These are phyloP conservation scores for Sporothrix pallida DNA, from an alignment of 2,329 filamentous ascomycete genomes.

Conservation along the genomic window DNA sequence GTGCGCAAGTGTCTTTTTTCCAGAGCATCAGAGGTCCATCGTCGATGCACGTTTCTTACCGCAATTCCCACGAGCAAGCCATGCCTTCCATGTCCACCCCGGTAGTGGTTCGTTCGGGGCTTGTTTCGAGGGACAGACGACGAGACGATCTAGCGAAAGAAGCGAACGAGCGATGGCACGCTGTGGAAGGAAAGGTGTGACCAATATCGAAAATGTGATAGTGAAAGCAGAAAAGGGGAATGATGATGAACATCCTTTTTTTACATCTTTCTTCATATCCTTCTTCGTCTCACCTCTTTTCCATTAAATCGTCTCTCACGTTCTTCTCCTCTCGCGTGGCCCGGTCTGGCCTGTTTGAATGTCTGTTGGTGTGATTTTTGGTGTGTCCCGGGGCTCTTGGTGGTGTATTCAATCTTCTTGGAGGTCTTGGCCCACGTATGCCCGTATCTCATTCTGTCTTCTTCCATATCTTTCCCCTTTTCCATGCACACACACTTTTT, in stretches of 20 bases:
- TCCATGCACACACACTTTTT: background rate
- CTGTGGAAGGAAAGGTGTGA: background rate
- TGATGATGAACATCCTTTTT: background rate
- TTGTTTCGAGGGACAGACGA: background rate
- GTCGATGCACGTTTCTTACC: background rate
- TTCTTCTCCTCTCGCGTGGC: background rate
- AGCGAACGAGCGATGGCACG: slow-evolving; percentile 15
- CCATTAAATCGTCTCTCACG: background rate
- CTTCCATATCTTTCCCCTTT: background rate
- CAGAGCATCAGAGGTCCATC: background rate
- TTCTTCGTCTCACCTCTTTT: background rate
- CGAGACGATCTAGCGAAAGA: background rate
- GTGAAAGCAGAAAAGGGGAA: background rate
- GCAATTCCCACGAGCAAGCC: background rate
- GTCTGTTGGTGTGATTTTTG: background rate
- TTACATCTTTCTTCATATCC: background rate
- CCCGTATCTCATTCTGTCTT: background rate
- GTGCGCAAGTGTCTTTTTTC: slow-evolving; percentile 12
- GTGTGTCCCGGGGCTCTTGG: background rate
- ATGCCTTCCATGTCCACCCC: background rate
- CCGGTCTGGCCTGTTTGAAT: background rate
- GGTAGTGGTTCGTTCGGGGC: slow-evolving; percentile 6
- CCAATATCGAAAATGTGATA: too few relatives aligned
- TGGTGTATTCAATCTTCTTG: background rate
- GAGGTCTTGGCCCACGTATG: background rate